These are phyloP conservation scores for Fonsecaea nubica DNA, from an alignment of 2,329 filamentous ascomycete genomes.

Conservation along the genomic window DNA sequence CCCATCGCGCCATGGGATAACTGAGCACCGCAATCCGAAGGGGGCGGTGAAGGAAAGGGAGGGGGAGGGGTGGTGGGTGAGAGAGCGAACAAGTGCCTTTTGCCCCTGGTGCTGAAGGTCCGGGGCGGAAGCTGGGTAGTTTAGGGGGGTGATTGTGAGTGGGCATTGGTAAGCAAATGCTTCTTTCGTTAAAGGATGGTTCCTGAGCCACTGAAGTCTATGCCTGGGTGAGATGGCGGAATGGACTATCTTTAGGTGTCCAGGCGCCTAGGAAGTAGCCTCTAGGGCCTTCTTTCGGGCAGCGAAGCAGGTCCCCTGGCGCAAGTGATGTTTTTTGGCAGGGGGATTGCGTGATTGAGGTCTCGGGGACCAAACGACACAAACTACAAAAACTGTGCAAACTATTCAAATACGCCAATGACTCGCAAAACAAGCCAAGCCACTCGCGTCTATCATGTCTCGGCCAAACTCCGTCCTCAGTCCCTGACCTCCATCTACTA, in stretches of 20 bases:
- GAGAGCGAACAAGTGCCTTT: neutral
- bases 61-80: neutral
- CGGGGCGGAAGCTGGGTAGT: no score
- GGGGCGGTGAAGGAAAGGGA: neutral
- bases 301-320: neutral
- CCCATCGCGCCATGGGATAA: neutral
- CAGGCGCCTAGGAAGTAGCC: neutral
- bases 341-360: neutral
- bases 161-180: constrained; percentile 7
- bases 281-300: neutral
- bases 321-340: neutral
- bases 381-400: neutral
- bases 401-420: neutral
- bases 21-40: neutral
- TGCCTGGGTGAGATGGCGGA: neutral
- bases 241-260: neutral
- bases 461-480: neutral
- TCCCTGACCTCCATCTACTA: neutral
- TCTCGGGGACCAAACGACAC: neutral
- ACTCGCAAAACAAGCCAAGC: neutral
- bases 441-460: neutral
- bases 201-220: constrained; percentile 1
- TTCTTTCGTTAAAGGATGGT: no score
- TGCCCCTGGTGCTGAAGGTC: neutral
- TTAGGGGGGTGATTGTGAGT: neutral